Evolutionary conservation across 306 rosid genomes (phyloP).

Genomic region (Styphnolobium japonicum): DNA sequence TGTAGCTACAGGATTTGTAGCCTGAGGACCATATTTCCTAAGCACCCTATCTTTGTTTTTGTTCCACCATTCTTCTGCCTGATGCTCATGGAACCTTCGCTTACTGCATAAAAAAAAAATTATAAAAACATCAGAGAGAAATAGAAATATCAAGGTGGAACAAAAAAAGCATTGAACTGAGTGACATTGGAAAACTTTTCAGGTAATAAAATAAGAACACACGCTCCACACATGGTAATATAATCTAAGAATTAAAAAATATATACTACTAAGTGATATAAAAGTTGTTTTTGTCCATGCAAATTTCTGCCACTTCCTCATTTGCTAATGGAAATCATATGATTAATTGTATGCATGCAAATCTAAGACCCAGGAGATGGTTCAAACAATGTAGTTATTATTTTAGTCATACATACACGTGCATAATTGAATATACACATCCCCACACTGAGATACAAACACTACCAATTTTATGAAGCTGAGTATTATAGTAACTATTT

Average conservation of each 20-base stretch:
- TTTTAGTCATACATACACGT: neutral
- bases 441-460: neutral
- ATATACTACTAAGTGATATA: neutral
- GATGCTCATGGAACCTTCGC: constrained; percentile 61
- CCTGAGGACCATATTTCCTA: constrained; percentile 43
- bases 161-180: neutral
- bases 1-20: constrained; percentile 4
- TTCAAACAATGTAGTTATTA: neutral
- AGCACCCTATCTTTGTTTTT: constrained; percentile 70
- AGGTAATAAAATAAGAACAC: neutral
- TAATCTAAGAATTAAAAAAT: neutral
- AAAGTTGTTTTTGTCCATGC: neutral
- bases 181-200: neutral
- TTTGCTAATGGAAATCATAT: neutral
- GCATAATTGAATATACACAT: neutral
- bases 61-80: constrained; percentile 95
- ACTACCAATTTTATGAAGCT: neutral
- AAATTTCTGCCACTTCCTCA: neutral
- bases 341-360: neutral
- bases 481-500: neutral
- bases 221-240: neutral
- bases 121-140: neutral
- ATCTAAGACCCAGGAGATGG: neutral
- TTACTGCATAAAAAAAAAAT: constrained; percentile 42
- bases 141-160: neutral